Evolutionary conservation across 352 stramenopile genomes (phyloP), one percentile per base, ranked within the genome.

Genomic region (Phytopythium delawarense): DNA sequence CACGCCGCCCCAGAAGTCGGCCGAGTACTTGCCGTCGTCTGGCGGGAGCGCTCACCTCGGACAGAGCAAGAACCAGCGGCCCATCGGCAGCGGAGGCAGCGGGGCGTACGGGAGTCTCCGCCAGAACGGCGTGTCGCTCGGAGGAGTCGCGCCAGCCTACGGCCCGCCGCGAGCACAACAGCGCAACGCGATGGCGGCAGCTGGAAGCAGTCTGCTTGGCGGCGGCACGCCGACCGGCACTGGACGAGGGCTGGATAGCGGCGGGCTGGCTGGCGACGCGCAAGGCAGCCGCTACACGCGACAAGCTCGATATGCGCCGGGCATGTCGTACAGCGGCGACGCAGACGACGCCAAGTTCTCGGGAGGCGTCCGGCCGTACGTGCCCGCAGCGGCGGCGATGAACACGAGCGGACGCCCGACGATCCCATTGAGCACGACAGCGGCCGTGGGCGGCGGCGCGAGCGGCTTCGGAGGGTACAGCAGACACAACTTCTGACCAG

Each of bases 231-330:
- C 83, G 7, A 84, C 74, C 18, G 82, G 75, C 13, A 69, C 46
- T 30, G 76, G 76, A 3, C 69, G 75, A 32, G 75, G 58, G 20
- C 56, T 86, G 8, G 84, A 91, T 42, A 89, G 71, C 48, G 75
- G 66, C 23, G 76, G 72, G 30, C 42, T 83, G 44, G 1, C 21
- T 20, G 45, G 45, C 32, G 81, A 87, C 42, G 65, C 70, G 1
- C 74, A 79, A 49, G 80, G 82, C 23, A 93, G 80, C 71, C 78
- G 86, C 39, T 95, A 95, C 67, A 85, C 81, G 18, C 74, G 84
- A 12, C 82, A 92, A 79, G 82, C 86, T 59, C 74, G 84, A 58
- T 92, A 95, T 57, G 84, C 79, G 0, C 84, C 86, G 16, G 82
- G 84, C 8, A 80, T 92, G 72, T 37, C 64, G 2, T 80, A 83